Conservation (phyloP, 31 red algal species). For the Asparagopsis taxiformis region DNA sequence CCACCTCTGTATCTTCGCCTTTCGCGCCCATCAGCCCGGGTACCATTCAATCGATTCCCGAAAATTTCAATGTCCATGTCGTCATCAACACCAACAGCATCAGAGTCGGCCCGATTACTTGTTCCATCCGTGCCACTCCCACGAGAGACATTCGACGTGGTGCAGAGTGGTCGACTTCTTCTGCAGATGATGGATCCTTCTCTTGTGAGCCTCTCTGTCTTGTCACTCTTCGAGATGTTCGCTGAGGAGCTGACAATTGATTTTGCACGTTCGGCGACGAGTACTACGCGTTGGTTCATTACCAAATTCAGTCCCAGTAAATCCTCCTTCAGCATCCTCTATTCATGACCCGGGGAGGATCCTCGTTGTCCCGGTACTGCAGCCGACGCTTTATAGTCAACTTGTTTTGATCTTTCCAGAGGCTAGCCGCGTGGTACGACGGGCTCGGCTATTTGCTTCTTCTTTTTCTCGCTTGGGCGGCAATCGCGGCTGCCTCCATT, state of each 20-base stretch:
- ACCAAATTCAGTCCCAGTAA: slow-evolving; percentile 3
- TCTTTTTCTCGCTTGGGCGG: slow-evolving; percentile 71
- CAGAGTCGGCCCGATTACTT: slow-evolving; percentile 11
- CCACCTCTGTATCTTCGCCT: not conserved
- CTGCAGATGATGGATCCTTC: slow-evolving; percentile 27
- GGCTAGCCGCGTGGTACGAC: slow-evolving; percentile 61
- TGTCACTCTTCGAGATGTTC: slow-evolving; percentile 26
- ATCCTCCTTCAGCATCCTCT: slow-evolving; percentile 25
- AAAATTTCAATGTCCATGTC: not conserved
- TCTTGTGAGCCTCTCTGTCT: slow-evolving; percentile 38
- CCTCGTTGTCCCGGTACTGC: slow-evolving; percentile 24
- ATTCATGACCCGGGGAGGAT: slow-evolving; percentile 34
- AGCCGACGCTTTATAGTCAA: slow-evolving; percentile 64
- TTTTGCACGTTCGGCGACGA: slow-evolving; percentile 33
- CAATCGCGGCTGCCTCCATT: slow-evolving; percentile 64
- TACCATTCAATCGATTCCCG: not conserved
- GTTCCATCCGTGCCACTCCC: slow-evolving; percentile 8
- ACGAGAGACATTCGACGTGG: slow-evolving; percentile 4
- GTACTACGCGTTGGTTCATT: not conserved
- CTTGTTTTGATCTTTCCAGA: slow-evolving; percentile 74
- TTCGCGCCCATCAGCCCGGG: not conserved
- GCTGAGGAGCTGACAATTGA: slow-evolving; percentile 8
- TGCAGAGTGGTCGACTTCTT: slow-evolving; percentile 33
- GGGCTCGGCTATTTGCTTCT: slow-evolving; percentile 47
- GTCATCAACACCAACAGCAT: not conserved